phyloP scores from a whole-genome alignment of 192 early-diverging fungal species.

The Coemansia sp. region DNA sequence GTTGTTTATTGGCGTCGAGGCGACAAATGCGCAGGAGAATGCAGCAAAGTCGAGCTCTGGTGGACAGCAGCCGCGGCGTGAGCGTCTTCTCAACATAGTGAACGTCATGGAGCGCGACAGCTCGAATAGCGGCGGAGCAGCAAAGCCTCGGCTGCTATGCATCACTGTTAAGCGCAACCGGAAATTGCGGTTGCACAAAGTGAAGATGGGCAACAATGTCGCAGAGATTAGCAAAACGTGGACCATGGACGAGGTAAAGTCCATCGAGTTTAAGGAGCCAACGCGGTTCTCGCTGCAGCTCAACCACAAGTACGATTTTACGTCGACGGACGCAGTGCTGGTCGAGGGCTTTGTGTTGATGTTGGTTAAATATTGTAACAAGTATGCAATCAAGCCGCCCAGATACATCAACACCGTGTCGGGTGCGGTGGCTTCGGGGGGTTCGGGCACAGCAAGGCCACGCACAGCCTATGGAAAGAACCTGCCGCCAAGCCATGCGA shows the following conservation, averaged over 20 bases:
- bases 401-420: slow-evolving; percentile 44
- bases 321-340: slow-evolving; percentile 36
- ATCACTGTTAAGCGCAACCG: slow-evolving; percentile 53
- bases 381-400: slow-evolving; percentile 44
- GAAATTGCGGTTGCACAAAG: slow-evolving; percentile 49
- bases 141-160: slow-evolving; percentile 47
- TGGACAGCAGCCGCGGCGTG: slow-evolving; percentile 47
- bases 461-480: slow-evolving; percentile 27
- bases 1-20: slow-evolving; percentile 48
- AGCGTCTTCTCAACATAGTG: slow-evolving; percentile 46
- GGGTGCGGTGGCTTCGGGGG: slow-evolving; percentile 16
- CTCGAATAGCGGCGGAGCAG: slow-evolving; percentile 31
- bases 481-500: slow-evolving; percentile 1
- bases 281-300: slow-evolving; percentile 44
- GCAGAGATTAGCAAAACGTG: slow-evolving; percentile 52
- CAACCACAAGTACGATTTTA: slow-evolving; percentile 49
- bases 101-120: slow-evolving; percentile 53
- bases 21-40: slow-evolving; percentile 38
- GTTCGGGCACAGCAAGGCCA: slow-evolving; percentile 28
- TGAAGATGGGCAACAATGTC: slow-evolving; percentile 43
- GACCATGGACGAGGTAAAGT: slow-evolving; percentile 46
- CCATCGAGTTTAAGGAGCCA: slow-evolving; percentile 53
- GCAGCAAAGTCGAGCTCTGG: slow-evolving; percentile 33
- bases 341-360: slow-evolving; percentile 50
- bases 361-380: slow-evolving; percentile 49